These are phyloP conservation scores for Diaporthe sp. DNA, from an alignment of 2,329 filamentous ascomycete species.

Conservation along the genomic window DNA sequence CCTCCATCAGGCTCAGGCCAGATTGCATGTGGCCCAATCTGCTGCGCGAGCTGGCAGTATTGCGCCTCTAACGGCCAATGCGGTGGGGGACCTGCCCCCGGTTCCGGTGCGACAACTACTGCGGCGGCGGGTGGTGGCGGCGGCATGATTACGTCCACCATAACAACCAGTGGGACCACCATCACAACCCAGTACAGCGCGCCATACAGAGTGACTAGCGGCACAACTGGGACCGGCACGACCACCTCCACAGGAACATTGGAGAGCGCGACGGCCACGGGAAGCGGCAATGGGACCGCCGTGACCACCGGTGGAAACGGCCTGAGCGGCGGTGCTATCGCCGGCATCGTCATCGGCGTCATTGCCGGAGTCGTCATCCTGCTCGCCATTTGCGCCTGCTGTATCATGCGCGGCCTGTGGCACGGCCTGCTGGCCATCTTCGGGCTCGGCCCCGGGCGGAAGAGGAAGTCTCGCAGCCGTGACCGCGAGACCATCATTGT, in stretches of 20 bases:
- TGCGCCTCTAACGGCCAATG: slow-evolving; percentile 74
- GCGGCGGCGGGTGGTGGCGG: slow-evolving; percentile 43
- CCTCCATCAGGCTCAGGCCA: slow-evolving; percentile 65
- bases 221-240: slow-evolving; percentile 61
- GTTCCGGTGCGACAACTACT: slow-evolving; percentile 52
- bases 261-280: slow-evolving; percentile 57
- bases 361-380: slow-evolving; percentile 77
- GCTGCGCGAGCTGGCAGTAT: slow-evolving; percentile 79
- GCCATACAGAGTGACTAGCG: slow-evolving; percentile 67
- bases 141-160: slow-evolving; percentile 43
- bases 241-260: slow-evolving; percentile 68
- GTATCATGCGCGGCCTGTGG: slow-evolving; percentile 75
- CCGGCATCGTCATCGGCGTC: slow-evolving; percentile 83
- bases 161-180: slow-evolving; percentile 60
- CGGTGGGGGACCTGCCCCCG: slow-evolving; percentile 59
- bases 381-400: slow-evolving; percentile 81
- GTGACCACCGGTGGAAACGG: slow-evolving; percentile 53
- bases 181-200: slow-evolving; percentile 69
- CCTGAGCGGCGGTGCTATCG: slow-evolving; percentile 81
- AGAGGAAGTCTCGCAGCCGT: slow-evolving; percentile 55
- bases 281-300: slow-evolving; percentile 54
- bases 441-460: slow-evolving; percentile 69
- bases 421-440: slow-evolving; percentile 71
- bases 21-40: slow-evolving; percentile 76
- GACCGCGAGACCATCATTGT: slow-evolving; percentile 61